Base-by-base conservation (phyloP, 768 basidiomycete genomes). In the Ramaria sp. region DNA sequence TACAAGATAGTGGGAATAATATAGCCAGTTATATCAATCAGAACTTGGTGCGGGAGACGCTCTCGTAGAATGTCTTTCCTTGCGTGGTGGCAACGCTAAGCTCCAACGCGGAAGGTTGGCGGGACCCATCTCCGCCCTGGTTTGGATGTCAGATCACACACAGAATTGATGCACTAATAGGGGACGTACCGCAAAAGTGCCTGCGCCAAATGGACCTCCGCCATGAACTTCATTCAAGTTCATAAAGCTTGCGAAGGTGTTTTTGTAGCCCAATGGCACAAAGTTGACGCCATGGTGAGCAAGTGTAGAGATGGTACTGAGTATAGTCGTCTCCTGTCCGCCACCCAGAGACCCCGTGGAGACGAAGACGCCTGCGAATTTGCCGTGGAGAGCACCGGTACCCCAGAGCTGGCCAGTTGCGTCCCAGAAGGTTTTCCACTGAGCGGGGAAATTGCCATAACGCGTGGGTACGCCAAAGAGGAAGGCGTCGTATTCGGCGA, bases 371-470 rank as follows among this genome's bases (percentile, higher is more conserved):
- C 82, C 76, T 2, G 78, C 90, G 61, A 80, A 83, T 68, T 93
- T 94, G 62, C 90, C 91, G 17, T 75, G 69, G 51, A 93, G 72
- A 1, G 69, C 73, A 20, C 88, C 83, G 0, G 57, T 22, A 0
- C 58, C 63, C 88, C 88, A 90, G 33, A 87, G 75, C 1, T 68
- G 63, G 55, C 89, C 88, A 7, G 88, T 89, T 6, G 75, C 66
- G 60, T 91, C 88, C 81, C 86, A 90, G 71, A 92, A 85, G 0
- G 76, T 67, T 83, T 86, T 87, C 81, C 81, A 86, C 63, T 93
- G 91, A 1, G 74, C 86, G 24, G 90, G 80, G 69, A 88, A 83
- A 64, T 78, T 82, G 42, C 91, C 91, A 70, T 79, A 94, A 63
- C 91, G 84, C 27, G 86, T 87, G 53, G 85, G 84, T 57, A 90